A percentile compares a stretch with the other conserved stretches of the same genome.
Evolutionary conservation across 139 green algal species (phyloP).

Genomic region (Trebouxia sp.): DNA sequence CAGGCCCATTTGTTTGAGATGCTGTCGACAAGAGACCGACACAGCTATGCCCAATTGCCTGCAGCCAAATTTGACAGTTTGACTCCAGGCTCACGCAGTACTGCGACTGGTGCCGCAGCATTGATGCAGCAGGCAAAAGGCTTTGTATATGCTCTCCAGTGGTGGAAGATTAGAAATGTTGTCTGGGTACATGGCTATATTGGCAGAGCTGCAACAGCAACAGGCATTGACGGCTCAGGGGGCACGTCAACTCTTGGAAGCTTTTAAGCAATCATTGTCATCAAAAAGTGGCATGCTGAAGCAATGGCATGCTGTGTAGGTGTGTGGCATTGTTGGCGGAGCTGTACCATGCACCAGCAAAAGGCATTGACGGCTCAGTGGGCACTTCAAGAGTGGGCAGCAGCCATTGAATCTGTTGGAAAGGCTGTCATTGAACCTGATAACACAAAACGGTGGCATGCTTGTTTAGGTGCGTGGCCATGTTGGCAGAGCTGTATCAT

Average conservation of each 20-base stretch:
- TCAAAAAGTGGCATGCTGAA: too few species aligned
- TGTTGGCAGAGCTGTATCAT: slow-evolving; percentile 61
- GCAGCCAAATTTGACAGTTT: too few species aligned
- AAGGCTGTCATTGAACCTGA: neutral
- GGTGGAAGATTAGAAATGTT: too few species aligned
- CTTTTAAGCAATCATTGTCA: slow-evolving; percentile 76
- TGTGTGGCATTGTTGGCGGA: slow-evolving; percentile 53
- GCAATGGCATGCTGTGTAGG: neutral
- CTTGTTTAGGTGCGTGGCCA: slow-evolving; percentile 44
- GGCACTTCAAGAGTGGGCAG: slow-evolving; percentile 59
- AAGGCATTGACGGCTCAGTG: slow-evolving; percentile 28
- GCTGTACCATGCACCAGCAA: slow-evolving; percentile 50
- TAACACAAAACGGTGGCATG: neutral
- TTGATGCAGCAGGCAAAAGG: neutral
- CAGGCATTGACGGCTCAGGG: slow-evolving; percentile 28
- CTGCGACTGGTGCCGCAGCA: too few species aligned
- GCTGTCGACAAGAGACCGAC: too few species aligned
- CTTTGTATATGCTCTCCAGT: too few species aligned
- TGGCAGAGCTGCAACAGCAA: slow-evolving; percentile 49
- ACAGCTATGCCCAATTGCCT: too few species aligned
- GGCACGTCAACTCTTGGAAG: slow-evolving; percentile 59
- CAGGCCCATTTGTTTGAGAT: too few species aligned
- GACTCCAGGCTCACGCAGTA: too few species aligned
- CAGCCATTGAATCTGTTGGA: too few species aligned
- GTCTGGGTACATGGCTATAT: slow-evolving; percentile 48